Evolutionary conservation across 352 stramenopile genomes (phyloP).

Genomic region (Phytopythium sindhum): DNA sequence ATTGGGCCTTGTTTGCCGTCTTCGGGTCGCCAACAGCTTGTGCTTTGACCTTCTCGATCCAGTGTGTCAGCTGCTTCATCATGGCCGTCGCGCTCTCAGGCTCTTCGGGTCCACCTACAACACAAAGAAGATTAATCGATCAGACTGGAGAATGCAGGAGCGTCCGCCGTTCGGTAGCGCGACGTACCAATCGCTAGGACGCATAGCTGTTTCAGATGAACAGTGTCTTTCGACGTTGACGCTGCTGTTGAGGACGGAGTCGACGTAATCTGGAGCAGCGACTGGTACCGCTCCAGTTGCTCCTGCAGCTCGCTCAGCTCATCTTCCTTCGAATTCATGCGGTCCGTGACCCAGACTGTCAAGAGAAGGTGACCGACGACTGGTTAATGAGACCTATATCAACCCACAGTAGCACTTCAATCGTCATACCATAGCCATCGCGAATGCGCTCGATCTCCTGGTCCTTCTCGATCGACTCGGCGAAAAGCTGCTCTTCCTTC

Average conservation of each 20-base stretch:
- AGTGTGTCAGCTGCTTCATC: constrained; percentile 23
- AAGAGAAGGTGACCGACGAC: constrained; percentile 6
- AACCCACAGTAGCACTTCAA: not conserved
- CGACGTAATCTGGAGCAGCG: constrained; percentile 60
- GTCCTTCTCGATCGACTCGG: constrained; percentile 83
- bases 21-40: not conserved
- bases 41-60: constrained; percentile 25
- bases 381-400: not conserved
- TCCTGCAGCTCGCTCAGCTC: constrained; percentile 82
- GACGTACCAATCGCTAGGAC: constrained; percentile 27
- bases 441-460: constrained; percentile 87
- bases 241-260: constrained; percentile 10
- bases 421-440: constrained; percentile 68
- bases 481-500: constrained; percentile 83
- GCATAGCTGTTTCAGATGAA: constrained; percentile 39
- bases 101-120: constrained; percentile 14
- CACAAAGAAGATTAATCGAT: not conserved
- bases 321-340: constrained; percentile 88
- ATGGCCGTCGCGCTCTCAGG: constrained; percentile 15
- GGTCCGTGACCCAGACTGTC: constrained; percentile 83
- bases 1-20: not conserved
- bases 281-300: constrained; percentile 82
- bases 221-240: constrained; percentile 16
- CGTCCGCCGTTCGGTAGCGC: not conserved
- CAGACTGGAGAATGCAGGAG: not conserved